phyloP scores from a whole-genome alignment of 164 flowering plant genomes.

The Amborella trichopoda region DNA sequence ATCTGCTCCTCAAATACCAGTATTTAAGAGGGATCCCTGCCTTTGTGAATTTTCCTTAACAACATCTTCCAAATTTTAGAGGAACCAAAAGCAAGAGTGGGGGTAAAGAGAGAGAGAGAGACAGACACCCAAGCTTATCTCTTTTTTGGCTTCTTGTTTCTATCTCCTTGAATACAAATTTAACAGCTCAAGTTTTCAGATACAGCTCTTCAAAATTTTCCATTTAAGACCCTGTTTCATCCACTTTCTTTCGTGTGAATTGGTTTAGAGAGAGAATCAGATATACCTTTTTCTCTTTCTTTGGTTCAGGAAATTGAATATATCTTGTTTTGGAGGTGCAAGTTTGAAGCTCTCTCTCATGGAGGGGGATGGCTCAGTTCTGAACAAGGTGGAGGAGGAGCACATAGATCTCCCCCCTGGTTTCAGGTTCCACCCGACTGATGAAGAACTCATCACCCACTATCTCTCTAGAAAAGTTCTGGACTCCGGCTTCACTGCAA shows the following conservation, averaged over 20 bases:
- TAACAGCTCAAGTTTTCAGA: too few relatives aligned
- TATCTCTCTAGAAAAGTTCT: constrained; percentile 56
- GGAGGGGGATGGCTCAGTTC: constrained; percentile 31
- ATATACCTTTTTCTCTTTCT: neutral
- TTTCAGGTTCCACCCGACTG: constrained; percentile 86
- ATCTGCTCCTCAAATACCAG: constrained; percentile 32
- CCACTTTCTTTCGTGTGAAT: neutral
- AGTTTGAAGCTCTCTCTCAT: neutral
- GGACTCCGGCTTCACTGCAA: constrained; percentile 36
- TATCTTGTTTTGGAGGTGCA: too few relatives aligned
- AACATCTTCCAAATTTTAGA: constrained; percentile 8
- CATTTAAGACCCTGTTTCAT: neutral
- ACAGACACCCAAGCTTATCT: constrained; percentile 8
- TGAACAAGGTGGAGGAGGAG: constrained; percentile 26
- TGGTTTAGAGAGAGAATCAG: neutral
- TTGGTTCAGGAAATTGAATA: neutral
- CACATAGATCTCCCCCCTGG: constrained; percentile 80
- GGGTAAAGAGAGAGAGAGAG: too few relatives aligned
- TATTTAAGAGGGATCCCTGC: constrained; percentile 26
- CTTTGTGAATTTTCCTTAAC: constrained; percentile 13
- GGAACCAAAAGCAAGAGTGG: too few relatives aligned
- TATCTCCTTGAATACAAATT: neutral
- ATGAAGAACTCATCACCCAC: constrained; percentile 84
- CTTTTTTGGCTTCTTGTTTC: constrained; percentile 5
- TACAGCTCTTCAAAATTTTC: too few relatives aligned